Evolutionary conservation across 352 stramenopile genomes (phyloP), one percentile per base, ranked within the genome.

Genomic region (Pilasporangium apinafurcum): DNA sequence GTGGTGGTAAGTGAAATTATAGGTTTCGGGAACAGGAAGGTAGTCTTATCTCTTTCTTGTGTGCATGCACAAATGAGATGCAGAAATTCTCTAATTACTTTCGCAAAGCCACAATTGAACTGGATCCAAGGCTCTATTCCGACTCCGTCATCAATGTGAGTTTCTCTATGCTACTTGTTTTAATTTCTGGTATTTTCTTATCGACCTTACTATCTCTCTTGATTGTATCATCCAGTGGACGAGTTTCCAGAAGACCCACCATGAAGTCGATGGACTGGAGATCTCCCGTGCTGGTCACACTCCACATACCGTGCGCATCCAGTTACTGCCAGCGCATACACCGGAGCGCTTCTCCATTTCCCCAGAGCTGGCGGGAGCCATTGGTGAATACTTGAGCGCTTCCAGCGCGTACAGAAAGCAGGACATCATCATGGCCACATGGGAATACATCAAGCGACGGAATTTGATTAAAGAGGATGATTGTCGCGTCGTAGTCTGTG

Each of bases 391-490:
- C 27, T 24, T 85, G 13, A 56, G 59, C 8, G 35, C 56, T 7
- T 55, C 68, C n/a, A 65, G 65, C 36, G 61, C 77, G 14, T 75
- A 67, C 46, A 82, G 61, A 27, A 90, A 87, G 56, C 67, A 77
- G 26, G 67, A 80, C 53, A 83, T 90, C 30, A 51, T 90, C 39
- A 61, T 90, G 64, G 77, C 68, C 9, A 68, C 64, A 41, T 90
- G 77, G 77, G 64, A 84, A 49, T 90, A 87, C 58, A 82, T 87
- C 53, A 87, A 90, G 48, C 53, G 62, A 34, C 56, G 53, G 22
- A 81, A 87, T 38, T 61, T 87, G 24, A 87, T 90, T 59, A 87
- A 90, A 44, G 66, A 76, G n/a, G 77, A 89, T 45, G 77, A 89
- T 56, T 89, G 73, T 39, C 71, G 77, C 17, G 69, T 89, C 22